phyloP scores from a whole-genome alignment of 192 early-diverging fungal genomes.

The Haplosporangium gracile region DNA sequence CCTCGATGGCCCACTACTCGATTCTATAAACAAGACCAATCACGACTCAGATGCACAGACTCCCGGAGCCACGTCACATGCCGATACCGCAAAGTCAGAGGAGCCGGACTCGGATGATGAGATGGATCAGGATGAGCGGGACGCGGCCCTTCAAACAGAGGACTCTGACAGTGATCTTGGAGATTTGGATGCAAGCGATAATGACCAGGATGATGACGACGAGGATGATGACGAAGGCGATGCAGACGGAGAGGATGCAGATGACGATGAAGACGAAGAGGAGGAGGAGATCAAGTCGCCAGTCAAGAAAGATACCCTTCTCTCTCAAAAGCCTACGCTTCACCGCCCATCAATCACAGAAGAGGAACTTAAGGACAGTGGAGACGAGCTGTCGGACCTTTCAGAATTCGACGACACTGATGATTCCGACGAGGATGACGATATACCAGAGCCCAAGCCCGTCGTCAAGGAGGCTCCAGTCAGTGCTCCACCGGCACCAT shows the following conservation, averaged over 20 bases:
- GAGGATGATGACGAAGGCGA: conserved; percentile 25
- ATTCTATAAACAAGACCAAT: conserved; percentile 12
- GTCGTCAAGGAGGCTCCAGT: conserved; percentile 11
- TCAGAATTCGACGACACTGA: conserved; percentile 55
- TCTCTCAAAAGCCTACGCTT: conserved; percentile 38
- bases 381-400: conserved; percentile 49
- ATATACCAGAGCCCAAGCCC: conserved; percentile 11
- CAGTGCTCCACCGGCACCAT: neutral
- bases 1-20: conserved; percentile 9
- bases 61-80: conserved; percentile 10
- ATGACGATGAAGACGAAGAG: conserved; percentile 28
- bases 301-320: conserved; percentile 16
- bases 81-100: conserved; percentile 9
- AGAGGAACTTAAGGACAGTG: conserved; percentile 54
- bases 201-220: conserved; percentile 38
- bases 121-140: conserved; percentile 11
- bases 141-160: conserved; percentile 21
- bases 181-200: conserved; percentile 41
- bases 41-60: conserved; percentile 2
- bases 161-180: conserved; percentile 52
- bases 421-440: conserved; percentile 51
- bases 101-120: conserved; percentile 28
- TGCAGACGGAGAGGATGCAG: conserved; percentile 27
- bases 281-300: conserved; percentile 24
- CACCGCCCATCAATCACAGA: conserved; percentile 38